Conservation (phyloP, 2,329 filamentous ascomycete species). For the Ambrosiella beaveri region DNA sequence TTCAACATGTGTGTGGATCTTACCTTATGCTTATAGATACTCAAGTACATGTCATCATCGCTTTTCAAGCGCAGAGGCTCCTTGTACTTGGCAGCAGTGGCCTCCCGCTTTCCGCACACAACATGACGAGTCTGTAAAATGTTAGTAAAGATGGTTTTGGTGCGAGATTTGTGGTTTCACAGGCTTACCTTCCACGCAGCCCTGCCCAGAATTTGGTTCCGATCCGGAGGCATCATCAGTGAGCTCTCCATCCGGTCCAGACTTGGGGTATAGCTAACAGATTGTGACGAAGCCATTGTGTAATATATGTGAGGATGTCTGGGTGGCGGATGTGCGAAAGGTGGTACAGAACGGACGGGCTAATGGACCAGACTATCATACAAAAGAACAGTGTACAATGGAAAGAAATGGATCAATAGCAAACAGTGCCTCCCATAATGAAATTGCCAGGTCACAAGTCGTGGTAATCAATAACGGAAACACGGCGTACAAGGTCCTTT, state of each 20-base stretch:
- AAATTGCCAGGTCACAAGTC: neutral
- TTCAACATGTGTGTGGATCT: constrained; percentile 10
- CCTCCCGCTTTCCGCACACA: constrained; percentile 27
- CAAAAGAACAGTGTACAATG: neutral
- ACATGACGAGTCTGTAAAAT: constrained; percentile 38
- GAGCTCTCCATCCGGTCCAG: constrained; percentile 26
- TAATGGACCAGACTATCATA: neutral
- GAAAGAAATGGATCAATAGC: neutral
- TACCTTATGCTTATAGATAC: constrained; percentile 41
- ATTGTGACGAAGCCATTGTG: constrained; percentile 13
- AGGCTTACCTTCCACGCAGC: constrained; percentile 33
- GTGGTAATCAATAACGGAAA: neutral
- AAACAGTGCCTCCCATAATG: neutral
- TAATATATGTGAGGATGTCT: neutral
- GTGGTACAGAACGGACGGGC: neutral
- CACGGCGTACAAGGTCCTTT: neutral
- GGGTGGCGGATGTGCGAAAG: neutral
- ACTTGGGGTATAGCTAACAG: constrained; percentile 11
- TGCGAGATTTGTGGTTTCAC: too few relatives aligned
- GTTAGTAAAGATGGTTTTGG: neutral
- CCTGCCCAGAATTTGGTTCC: constrained; percentile 32
- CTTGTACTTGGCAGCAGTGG: constrained; percentile 13
- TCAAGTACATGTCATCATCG: constrained; percentile 26
- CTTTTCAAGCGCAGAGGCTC: constrained; percentile 10
- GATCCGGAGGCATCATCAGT: constrained; percentile 33